Conservation (phyloP, 495 filamentous ascomycete genomes). For the Amphirosellinia nigrospora region DNA sequence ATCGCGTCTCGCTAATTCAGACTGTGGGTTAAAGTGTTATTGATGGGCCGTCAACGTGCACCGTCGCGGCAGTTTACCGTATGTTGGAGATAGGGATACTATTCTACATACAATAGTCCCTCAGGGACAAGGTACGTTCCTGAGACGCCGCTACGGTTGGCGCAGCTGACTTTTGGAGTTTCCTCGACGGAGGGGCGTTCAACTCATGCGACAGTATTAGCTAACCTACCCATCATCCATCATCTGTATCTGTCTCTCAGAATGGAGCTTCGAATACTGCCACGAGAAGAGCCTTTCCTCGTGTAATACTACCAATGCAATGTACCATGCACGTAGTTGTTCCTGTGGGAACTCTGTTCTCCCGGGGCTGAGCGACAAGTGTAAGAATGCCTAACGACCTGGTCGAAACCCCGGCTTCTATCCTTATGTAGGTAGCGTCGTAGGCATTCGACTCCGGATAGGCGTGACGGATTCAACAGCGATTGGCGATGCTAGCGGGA, state of each 20-base stretch:
- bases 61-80: too few species aligned
- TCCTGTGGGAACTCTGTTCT: slow-evolving; percentile 31
- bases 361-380: slow-evolving; percentile 39
- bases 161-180: slow-evolving; percentile 8
- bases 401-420: slow-evolving; percentile 16
- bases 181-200: neutral
- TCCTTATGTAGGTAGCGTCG: slow-evolving; percentile 24
- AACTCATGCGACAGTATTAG: neutral
- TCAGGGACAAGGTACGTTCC: slow-evolving; percentile 2
- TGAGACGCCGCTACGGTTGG: slow-evolving; percentile 10
- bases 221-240: neutral
- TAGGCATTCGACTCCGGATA: slow-evolving; percentile 25
- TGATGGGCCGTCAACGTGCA: neutral
- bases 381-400: slow-evolving; percentile 37
- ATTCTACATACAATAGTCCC: neutral
- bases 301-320: neutral
- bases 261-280: neutral
- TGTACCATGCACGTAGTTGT: slow-evolving; percentile 1
- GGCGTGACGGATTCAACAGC: slow-evolving; percentile 32
- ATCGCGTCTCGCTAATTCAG: neutral
- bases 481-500: slow-evolving; percentile 26
- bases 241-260: too few species aligned
- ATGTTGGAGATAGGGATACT: too few species aligned
- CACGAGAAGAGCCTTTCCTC: neutral
- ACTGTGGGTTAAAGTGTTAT: neutral